A percentile compares a stretch with the other conserved stretches of the same genome.
Evolutionary conservation across 805 yeast species (phyloP).

Genomic region (Zygoascus flipseniorum): DNA sequence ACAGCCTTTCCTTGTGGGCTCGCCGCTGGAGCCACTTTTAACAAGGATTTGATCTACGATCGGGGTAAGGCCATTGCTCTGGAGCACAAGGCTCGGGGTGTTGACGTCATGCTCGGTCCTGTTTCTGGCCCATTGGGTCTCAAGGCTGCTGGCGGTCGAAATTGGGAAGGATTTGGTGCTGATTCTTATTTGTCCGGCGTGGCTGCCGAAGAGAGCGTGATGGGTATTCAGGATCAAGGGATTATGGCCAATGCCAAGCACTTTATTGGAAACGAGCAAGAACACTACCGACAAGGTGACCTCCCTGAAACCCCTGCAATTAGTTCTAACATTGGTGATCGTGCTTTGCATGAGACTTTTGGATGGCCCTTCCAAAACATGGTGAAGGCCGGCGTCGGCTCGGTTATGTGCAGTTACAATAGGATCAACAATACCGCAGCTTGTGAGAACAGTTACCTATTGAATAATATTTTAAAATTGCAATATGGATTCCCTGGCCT

Average conservation of each 20-base stretch:
- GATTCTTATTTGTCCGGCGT: slow-evolving; percentile 56
- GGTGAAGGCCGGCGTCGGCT: slow-evolving; percentile 50
- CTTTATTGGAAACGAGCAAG: slow-evolving; percentile 55
- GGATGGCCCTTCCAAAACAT: slow-evolving; percentile 63
- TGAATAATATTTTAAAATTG: slow-evolving; percentile 48
- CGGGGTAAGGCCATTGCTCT: slow-evolving; percentile 48
- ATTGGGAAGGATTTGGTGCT: slow-evolving; percentile 56
- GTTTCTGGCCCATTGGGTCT: slow-evolving; percentile 52
- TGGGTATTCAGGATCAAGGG: slow-evolving; percentile 50
- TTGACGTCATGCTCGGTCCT: slow-evolving; percentile 49
- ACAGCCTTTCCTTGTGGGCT: slow-evolving; percentile 52
- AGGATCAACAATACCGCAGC: slow-evolving; percentile 48
- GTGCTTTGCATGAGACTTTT: slow-evolving; percentile 53
- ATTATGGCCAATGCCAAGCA: slow-evolving; percentile 51
- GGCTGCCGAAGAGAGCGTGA: slow-evolving; percentile 43
- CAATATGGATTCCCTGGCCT: slow-evolving; percentile 62
- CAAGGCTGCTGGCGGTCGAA: slow-evolving; percentile 56
- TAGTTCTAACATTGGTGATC: slow-evolving; percentile 49
- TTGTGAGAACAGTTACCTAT: slow-evolving; percentile 49
- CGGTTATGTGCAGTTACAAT: slow-evolving; percentile 56
- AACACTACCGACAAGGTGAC: slow-evolving; percentile 45
- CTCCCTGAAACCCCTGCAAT: slow-evolving; percentile 35
- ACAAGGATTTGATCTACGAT: slow-evolving; percentile 40
- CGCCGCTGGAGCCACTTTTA: slow-evolving; percentile 52
- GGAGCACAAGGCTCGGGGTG: slow-evolving; percentile 48